phyloP scores from a whole-genome alignment of 305 asterid species.

The Fraxinus nigra region DNA sequence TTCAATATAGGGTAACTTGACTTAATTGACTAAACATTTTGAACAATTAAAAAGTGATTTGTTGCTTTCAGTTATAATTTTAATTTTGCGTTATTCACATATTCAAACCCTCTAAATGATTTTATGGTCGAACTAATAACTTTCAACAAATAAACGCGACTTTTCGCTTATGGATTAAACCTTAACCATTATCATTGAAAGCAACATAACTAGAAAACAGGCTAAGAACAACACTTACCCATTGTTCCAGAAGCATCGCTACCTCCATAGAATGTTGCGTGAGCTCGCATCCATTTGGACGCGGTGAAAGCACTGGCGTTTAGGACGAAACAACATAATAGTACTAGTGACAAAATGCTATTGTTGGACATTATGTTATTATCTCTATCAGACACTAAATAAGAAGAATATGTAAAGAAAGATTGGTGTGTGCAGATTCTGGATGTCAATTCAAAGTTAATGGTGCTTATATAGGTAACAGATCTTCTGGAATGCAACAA shows the following conservation, averaged over 20 bases:
- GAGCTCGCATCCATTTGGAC: slow-evolving; percentile 50
- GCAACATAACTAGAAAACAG: background rate
- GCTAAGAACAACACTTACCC: slow-evolving; percentile 30
- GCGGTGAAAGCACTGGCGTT: slow-evolving; percentile 24
- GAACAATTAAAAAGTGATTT: too few relatives aligned
- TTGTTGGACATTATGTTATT: slow-evolving; percentile 8
- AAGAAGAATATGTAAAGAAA: background rate
- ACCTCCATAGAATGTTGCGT: slow-evolving; percentile 62
- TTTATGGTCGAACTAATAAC: too few relatives aligned
- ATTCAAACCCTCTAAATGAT: too few relatives aligned
- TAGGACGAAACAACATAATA: background rate
- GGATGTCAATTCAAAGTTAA: background rate
- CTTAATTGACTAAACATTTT: too few relatives aligned
- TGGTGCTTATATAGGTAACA: background rate
- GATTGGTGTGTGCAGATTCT: background rate
- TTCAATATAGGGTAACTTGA: too few relatives aligned
- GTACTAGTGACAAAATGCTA: slow-evolving; percentile 8
- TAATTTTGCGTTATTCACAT: too few relatives aligned
- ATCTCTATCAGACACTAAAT: background rate
- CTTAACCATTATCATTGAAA: background rate
- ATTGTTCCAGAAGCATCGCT: slow-evolving; percentile 62
- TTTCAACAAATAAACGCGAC: background rate
- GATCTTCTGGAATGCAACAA: background rate
- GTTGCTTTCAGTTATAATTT: too few relatives aligned
- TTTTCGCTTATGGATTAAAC: background rate